Evolutionary conservation across 495 filamentous ascomycete genomes (phyloP).

Genomic region (Ramalina peruviana): DNA sequence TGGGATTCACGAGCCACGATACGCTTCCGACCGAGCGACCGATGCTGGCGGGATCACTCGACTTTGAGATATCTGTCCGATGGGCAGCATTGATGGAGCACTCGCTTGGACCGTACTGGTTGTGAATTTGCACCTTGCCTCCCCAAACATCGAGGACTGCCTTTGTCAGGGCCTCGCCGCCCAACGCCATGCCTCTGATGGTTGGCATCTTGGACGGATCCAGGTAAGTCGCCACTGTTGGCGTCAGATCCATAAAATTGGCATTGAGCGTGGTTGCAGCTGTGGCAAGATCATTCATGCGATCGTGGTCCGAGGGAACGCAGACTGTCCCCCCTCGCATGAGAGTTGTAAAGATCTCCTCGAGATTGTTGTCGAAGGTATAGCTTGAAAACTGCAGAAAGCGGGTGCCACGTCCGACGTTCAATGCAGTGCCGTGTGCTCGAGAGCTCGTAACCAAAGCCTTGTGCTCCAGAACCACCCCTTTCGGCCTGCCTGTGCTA

Average conservation of each 20-base stretch:
- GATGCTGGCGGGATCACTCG: slow-evolving; percentile 6
- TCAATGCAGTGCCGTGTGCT: slow-evolving; percentile 19
- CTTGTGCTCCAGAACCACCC: slow-evolving; percentile 20
- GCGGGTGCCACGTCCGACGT: slow-evolving; percentile 36
- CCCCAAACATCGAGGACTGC: slow-evolving; percentile 33
- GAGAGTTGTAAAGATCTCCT: slow-evolving; percentile 53
- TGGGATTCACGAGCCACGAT: slow-evolving; percentile 25
- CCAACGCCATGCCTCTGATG: slow-evolving; percentile 27
- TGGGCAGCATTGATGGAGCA: slow-evolving; percentile 9
- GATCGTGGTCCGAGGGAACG: slow-evolving; percentile 43
- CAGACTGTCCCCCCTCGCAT: slow-evolving; percentile 49
- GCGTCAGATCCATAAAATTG: slow-evolving; percentile 26
- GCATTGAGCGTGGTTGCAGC: slow-evolving; percentile 8
- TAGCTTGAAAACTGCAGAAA: slow-evolving; percentile 56
- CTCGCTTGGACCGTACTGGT: slow-evolving; percentile 44
- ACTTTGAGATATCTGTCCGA: slow-evolving; percentile 2
- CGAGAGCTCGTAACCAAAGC: slow-evolving; percentile 5
- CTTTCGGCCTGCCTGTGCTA: slow-evolving; percentile 25
- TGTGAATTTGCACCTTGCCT: slow-evolving; percentile 29
- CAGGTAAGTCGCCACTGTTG: slow-evolving; percentile 36
- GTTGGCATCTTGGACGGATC: slow-evolving; percentile 28
- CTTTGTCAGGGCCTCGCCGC: slow-evolving; percentile 30
- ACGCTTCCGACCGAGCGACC: slow-evolving; percentile 11
- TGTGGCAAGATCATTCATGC: slow-evolving; percentile 21
- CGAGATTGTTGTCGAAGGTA: slow-evolving; percentile 50